Conservation (phyloP, 768 basidiomycete genomes). For the Phanerodontia chrysosporium region DNA sequence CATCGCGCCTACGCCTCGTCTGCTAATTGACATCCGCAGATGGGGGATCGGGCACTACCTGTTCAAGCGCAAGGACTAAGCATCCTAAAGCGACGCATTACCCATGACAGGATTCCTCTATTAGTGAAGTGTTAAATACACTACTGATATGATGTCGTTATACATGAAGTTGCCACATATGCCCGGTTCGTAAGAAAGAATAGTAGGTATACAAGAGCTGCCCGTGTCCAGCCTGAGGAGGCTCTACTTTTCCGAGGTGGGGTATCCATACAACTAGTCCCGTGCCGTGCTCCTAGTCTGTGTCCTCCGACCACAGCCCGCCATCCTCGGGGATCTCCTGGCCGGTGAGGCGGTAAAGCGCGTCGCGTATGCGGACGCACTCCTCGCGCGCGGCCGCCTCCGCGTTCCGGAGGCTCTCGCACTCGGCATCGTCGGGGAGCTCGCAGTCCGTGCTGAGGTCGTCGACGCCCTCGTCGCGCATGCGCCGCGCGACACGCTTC, state of each 20-base stretch:
- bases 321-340: neutral
- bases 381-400: neutral
- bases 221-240: neutral
- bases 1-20: conserved; percentile 18
- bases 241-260: conserved; percentile 1
- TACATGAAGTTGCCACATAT: conserved; percentile 15
- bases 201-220: neutral
- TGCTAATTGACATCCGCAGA: conserved; percentile 26
- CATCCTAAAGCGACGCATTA: too few relatives aligned
- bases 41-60: conserved; percentile 58
- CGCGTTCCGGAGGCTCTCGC: neutral
- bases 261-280: neutral
- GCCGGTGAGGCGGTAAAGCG: neutral
- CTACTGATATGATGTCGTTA: conserved; percentile 15
- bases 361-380: neutral
- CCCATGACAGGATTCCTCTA: neutral
- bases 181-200: neutral
- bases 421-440: neutral
- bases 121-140: conserved; percentile 5
- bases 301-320: neutral
- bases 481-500: neutral
- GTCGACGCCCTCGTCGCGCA: neutral
- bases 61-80: conserved; percentile 35
- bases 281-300: neutral
- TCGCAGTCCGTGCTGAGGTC: neutral